phyloP scores from a whole-genome alignment of 306 rosid genomes.

The Lathyrus tuberosus region DNA sequence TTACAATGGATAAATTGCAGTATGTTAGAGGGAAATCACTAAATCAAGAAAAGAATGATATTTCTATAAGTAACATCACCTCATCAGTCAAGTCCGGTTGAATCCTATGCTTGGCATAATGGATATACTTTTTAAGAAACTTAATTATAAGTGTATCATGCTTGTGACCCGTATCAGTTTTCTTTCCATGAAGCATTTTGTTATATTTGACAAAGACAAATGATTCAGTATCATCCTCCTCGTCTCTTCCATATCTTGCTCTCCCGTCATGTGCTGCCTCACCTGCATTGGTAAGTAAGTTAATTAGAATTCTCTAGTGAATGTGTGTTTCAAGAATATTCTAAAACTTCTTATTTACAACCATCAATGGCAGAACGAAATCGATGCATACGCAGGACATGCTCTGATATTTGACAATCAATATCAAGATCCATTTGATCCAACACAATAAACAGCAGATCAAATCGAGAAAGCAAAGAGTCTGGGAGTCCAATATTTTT shows the following conservation, averaged over 20 bases:
- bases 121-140: too few relatives aligned
- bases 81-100: too few relatives aligned
- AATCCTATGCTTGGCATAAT: slow-evolving; percentile 97
- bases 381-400: too few relatives aligned
- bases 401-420: too few relatives aligned
- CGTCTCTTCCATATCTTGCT: slow-evolving; percentile 83
- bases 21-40: not conserved
- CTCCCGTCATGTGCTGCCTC: slow-evolving; percentile 67
- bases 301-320: slow-evolving; percentile 31
- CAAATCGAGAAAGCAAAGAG: too few relatives aligned
- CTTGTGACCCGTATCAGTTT: slow-evolving; percentile 64
- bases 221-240: slow-evolving; percentile 70
- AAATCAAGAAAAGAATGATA: slow-evolving; percentile 17
- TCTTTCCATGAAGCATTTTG: slow-evolving; percentile 92
- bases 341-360: too few relatives aligned
- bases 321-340: too few relatives aligned
- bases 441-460: too few relatives aligned
- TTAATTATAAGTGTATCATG: too few relatives aligned
- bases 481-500: too few relatives aligned
- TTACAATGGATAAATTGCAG: not conserved
- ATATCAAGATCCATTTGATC: too few relatives aligned
- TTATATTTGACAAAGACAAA: slow-evolving; percentile 86
- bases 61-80: slow-evolving; percentile 22
- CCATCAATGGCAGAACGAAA: too few relatives aligned
- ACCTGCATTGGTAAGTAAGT: slow-evolving; percentile 52